Conservation (phyloP, 139 green algal genomes). For the Dunaliella primolecta region DNA sequence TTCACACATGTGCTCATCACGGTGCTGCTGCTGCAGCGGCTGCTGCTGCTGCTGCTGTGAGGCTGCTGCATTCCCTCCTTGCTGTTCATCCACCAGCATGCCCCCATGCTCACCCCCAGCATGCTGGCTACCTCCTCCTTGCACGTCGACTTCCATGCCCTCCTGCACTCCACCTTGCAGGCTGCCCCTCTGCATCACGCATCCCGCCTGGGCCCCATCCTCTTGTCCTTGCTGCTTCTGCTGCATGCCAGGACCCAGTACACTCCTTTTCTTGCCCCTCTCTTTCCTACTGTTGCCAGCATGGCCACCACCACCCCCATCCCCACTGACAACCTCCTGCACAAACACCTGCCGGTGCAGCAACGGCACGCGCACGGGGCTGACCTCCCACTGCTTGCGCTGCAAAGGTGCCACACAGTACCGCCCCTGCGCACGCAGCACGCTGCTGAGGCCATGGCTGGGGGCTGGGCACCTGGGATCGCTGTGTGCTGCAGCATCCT, state of each 20-base stretch:
- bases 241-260: too few relatives aligned
- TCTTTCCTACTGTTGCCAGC: neutral
- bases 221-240: neutral
- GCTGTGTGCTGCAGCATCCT: conserved; percentile 1
- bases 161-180: neutral
- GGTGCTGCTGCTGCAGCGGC: neutral
- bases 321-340: neutral
- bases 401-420: neutral
- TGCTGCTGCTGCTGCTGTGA: neutral
- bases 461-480: neutral
- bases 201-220: too few relatives aligned
- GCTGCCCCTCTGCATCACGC: neutral
- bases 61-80: too few relatives aligned
- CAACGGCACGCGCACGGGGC: neutral
- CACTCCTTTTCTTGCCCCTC: neutral
- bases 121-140: too few relatives aligned
- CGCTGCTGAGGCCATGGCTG: neutral
- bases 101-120: too few relatives aligned
- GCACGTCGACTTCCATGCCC: neutral
- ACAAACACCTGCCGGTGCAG: neutral
- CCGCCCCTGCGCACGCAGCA: neutral
- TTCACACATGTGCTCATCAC: too few relatives aligned
- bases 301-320: neutral
- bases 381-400: neutral
- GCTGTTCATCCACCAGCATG: too few relatives aligned